These are phyloP conservation scores for Melanogaster broomeanus DNA, from an alignment of 768 basidiomycete genomes.

Conservation along the genomic window DNA sequence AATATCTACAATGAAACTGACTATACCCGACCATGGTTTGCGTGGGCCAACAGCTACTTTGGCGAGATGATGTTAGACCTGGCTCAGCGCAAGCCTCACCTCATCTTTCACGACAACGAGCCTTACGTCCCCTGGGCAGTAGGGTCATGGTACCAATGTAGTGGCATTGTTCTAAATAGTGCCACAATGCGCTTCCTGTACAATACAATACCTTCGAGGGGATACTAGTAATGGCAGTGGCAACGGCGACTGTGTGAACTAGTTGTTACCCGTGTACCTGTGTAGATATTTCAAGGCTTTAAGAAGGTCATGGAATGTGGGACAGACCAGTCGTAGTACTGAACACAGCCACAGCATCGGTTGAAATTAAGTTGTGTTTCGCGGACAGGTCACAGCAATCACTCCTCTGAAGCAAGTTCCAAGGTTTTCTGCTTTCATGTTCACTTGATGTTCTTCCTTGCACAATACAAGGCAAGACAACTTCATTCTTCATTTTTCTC, in stretches of 20 bases:
- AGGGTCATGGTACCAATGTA: slow-evolving; percentile 2
- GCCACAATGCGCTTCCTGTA: background rate
- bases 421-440: slow-evolving; percentile 11
- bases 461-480: slow-evolving; percentile 16
- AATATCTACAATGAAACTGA: slow-evolving; percentile 55
- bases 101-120: slow-evolving; percentile 58
- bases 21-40: slow-evolving; percentile 78
- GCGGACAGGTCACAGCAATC: background rate
- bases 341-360: background rate
- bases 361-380: background rate
- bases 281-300: no score
- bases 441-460: slow-evolving; percentile 10
- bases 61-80: slow-evolving; percentile 81
- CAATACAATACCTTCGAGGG: background rate
- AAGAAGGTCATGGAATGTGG: background rate
- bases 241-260: no score
- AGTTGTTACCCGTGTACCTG: background rate
- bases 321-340: background rate
- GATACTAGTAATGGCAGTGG: background rate
- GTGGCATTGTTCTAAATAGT: background rate
- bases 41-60: slow-evolving; percentile 84
- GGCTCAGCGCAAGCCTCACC: slow-evolving; percentile 68
- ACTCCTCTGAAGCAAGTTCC: background rate
- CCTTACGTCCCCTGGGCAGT: slow-evolving; percentile 59
- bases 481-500: background rate